phyloP scores from a whole-genome alignment of 306 rosid species.

The Leucaena leucocephala region DNA sequence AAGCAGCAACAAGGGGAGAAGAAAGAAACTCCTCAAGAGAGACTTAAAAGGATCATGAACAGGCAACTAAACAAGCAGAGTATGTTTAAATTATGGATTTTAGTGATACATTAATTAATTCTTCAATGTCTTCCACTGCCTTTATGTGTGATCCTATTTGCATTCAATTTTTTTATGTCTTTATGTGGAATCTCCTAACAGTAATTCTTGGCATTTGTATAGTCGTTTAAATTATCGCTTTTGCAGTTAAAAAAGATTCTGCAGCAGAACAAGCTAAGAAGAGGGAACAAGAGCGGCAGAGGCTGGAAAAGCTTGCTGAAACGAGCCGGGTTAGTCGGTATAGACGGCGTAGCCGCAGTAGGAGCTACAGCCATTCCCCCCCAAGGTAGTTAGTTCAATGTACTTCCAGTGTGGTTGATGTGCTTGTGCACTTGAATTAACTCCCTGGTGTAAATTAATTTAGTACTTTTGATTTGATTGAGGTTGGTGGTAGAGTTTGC shows the following conservation, averaged over 20 bases:
- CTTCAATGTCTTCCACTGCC: constrained; percentile 10
- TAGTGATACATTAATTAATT: constrained; percentile 25
- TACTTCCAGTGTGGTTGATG: not conserved
- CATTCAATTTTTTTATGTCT: constrained; percentile 9
- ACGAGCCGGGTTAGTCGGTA: constrained; percentile 78
- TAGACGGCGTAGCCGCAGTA: constrained; percentile 72
- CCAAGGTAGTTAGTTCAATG: constrained; percentile 59
- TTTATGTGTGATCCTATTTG: not conserved
- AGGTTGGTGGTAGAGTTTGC: constrained; percentile 11
- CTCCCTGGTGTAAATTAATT: not conserved
- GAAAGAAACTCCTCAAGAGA: constrained; percentile 99
- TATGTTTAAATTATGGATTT: constrained; percentile 48
- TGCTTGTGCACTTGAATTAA: not conserved
- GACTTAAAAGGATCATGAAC: constrained; percentile 98
- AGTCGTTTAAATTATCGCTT: constrained; percentile 23
- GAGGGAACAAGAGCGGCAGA: constrained; percentile 88
- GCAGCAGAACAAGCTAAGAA: constrained; percentile 93
- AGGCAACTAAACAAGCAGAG: constrained; percentile 93
- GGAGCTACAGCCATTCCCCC: constrained; percentile 89
- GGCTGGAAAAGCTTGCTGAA: constrained; percentile 95
- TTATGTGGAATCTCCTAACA: constrained; percentile 15
- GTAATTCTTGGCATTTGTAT: not conserved
- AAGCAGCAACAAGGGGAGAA: constrained; percentile 83
- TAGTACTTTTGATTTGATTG: constrained; percentile 18
- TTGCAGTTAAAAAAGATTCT: constrained; percentile 91